Conservation (phyloP, 2,329 filamentous ascomycete species). For the Drechmeria coniospora region DNA sequence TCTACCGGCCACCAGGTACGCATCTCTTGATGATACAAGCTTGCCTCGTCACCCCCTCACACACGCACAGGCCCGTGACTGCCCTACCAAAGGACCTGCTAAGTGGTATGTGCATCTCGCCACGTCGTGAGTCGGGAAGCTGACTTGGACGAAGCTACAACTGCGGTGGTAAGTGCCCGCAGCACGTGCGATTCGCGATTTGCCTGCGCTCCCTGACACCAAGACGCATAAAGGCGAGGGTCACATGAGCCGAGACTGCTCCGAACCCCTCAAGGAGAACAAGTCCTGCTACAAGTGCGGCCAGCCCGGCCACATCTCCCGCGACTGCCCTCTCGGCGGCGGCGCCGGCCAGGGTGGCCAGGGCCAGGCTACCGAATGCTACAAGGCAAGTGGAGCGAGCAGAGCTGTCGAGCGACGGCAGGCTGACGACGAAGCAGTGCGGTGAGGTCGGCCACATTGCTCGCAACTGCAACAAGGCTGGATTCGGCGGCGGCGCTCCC, state of each 20-base stretch:
- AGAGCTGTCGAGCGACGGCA: too few species aligned
- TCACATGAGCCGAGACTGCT: conserved; percentile 85
- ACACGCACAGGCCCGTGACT: conserved; percentile 56
- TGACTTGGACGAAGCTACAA: conserved; percentile 49
- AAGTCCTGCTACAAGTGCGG: conserved; percentile 68
- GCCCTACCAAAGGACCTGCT: conserved; percentile 68
- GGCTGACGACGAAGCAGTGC: conserved; percentile 37
- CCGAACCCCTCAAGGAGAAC: conserved; percentile 73
- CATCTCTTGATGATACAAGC: conserved; percentile 17
- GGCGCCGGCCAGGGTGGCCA: conserved; percentile 30
- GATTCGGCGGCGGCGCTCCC: conserved; percentile 33
- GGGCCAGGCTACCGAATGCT: conserved; percentile 56
- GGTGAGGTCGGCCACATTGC: conserved; percentile 94
- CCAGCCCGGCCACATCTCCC: conserved; percentile 77
- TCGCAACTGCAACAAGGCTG: conserved; percentile 65
- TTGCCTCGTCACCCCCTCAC: not conserved
- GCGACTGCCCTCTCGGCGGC: conserved; percentile 55
- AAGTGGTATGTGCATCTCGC: conserved; percentile 49
- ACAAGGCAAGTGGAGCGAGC: conserved; percentile 44
- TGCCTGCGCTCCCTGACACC: conserved; percentile 6
- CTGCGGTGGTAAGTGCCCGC: conserved; percentile 48
- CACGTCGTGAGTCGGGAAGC: conserved; percentile 1
- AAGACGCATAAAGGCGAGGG: conserved; percentile 36
- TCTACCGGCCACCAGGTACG: conserved; percentile 64
- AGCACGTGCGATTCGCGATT: not conserved